Evolutionary conservation across 768 basidiomycete genomes (phyloP), one percentile per base, ranked within the genome.

Genomic region (Rhodocollybia butyracea): DNA sequence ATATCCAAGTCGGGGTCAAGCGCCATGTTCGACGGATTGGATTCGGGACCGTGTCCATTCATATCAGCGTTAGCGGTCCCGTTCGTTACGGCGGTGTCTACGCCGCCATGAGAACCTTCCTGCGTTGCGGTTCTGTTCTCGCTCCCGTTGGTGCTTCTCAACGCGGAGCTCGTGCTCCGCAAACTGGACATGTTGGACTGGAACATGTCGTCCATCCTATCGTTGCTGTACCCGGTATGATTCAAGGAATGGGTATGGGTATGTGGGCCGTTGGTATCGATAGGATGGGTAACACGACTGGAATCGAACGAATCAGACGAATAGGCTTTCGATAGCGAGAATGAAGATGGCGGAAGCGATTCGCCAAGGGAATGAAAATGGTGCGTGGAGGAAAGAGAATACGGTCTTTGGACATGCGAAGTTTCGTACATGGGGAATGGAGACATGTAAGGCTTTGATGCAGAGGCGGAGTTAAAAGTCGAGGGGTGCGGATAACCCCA

Each of bases 141-240:
- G 11, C 17, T 34, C 11, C 48, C 48, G 26, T 50, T 19, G 22
- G 21, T 27, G 27, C 22, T 50, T 15, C 34, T 50, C 22, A 27
- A 38, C 1, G 31, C 32, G 13, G 48, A 50, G 11, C 43, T 45
- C 34, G 34, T 50, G 21, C 48, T 50, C 48, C 48, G 34, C 27
- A 50, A 50, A 24, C 48, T 50, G 21, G 48, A 50, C 48, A 38
- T 50, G 22, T 50, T 27, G 2, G 31, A 50, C 19, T 50, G 48
- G 22, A 50, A 38, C 32, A 22, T 5, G 31, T 48, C 46, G 21
- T 27, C 30, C 43, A 45, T 45, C 0, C 13, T 13, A 27, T 45
- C 19, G 5, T 12, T 29, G 43, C 43, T 45, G n/a, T 34, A 22
- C 22, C 34, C 48, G 15, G 34, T 26, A 34, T 46, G 45, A 17